Evolutionary conservation across 306 rosid genomes (phyloP), one percentile per base, ranked within the genome.

Genomic region (Cucumis cinereus): DNA sequence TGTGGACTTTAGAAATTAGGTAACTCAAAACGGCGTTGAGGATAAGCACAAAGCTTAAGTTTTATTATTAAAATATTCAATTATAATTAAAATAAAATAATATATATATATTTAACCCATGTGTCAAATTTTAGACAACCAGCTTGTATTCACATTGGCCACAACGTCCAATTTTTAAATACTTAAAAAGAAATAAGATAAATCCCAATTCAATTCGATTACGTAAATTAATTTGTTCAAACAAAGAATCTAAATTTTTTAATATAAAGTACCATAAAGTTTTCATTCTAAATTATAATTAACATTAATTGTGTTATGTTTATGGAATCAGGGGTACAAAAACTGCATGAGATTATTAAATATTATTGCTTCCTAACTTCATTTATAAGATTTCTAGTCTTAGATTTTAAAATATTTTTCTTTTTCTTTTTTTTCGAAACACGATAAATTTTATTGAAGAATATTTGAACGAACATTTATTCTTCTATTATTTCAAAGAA

Each of bases 21-120:
- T 41, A 22, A 68, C 43, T 68, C 36, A 43, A 22, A 68, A 68
- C 74, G 74, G 55, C 74, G 55, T 68, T 68, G 74, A 68, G 45
- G 74, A 68, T 68, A 68, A 22, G 55, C 54, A 6, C 30, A 43
- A 68, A 43, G 36, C 36, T 68, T 15, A 6, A 6, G n/a, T 43
- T 68, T 43, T 68, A 22, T 22, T 43, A 68, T 41, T 35, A 67
- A 40, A 67, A 41, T 36, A 40, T 67, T 41, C 1, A 22, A 10
- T 2, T 2, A 41, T 67, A 67, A 67, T 38, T 67, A 67, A 20
- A 67, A 15, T 61, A 67, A 67, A n/a, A 67, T 28, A 28, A 28
- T 28, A 28, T 28, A 28, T 28, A 22, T 41, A 11, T 8, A 38
- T 40, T 41, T 41, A 41, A 45, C n/a, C 74, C 74, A 2, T 36